A percentile compares a stretch with the other conserved stretches of the same genome.
phyloP scores from a whole-genome alignment of 352 stramenopile genomes.

The Globisporangium recalcitrans region DNA sequence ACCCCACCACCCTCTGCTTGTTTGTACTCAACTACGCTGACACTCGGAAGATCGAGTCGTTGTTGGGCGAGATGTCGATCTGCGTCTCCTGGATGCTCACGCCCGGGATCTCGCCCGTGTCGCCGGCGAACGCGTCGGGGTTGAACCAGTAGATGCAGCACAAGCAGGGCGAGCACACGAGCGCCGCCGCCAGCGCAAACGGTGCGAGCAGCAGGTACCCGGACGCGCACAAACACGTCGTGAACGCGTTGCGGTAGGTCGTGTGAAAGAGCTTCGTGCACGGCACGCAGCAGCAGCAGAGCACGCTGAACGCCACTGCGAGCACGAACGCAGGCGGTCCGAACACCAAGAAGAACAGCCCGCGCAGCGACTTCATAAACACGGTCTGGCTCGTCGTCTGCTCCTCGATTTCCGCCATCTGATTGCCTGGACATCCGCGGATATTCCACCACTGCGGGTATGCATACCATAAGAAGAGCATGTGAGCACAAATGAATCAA shows the following conservation, averaged over 20 bases:
- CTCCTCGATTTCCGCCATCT: conserved; percentile 59
- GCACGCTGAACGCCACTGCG: conserved; percentile 44
- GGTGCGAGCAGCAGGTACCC: conserved; percentile 52
- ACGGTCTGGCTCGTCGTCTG: conserved; percentile 37
- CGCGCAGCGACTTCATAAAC: conserved; percentile 29
- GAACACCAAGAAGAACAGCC: conserved; percentile 61
- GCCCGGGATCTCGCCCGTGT: conserved; percentile 3
- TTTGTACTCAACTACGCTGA: too few relatives aligned
- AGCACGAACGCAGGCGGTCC: conserved; percentile 56
- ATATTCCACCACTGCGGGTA: conserved; percentile 79
- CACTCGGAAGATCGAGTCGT: conserved; percentile 15
- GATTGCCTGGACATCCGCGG: conserved; percentile 58
- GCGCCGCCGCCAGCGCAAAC: conserved; percentile 24
- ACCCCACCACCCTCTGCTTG: too few relatives aligned
- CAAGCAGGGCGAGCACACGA: conserved; percentile 19
- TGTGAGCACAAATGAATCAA: neutral
- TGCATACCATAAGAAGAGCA: neutral
- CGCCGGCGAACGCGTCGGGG: conserved; percentile 7
- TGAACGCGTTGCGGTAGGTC: conserved; percentile 55
- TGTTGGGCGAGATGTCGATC: conserved; percentile 15
- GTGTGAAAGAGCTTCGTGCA: conserved; percentile 40
- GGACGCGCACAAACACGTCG: conserved; percentile 54
- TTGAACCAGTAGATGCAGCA: conserved; percentile 17
- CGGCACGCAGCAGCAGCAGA: conserved; percentile 62
- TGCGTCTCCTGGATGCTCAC: conserved; percentile 14